These are phyloP conservation scores for Solanum tacnaense DNA, from an alignment of 257 asterid genomes.

Conservation along the genomic window DNA sequence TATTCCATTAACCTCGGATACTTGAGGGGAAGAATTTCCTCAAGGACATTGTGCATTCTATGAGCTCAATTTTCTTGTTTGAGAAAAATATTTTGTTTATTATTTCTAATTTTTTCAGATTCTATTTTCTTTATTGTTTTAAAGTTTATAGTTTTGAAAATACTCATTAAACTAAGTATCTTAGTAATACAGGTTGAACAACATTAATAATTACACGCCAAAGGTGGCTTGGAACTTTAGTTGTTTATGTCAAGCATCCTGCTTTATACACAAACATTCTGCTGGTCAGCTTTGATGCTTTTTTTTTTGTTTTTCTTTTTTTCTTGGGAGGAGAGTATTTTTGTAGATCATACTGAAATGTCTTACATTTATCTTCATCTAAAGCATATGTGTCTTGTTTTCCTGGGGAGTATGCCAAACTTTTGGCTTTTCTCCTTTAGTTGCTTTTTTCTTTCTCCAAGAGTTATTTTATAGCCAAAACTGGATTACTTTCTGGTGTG, in stretches of 20 bases:
- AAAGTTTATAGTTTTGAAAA: too few species aligned
- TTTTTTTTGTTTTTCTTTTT: too few species aligned
- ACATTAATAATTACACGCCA: neutral
- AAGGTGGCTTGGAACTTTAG: neutral
- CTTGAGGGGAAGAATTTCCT: too few species aligned
- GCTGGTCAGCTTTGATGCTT: neutral
- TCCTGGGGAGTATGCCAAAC: neutral
- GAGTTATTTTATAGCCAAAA: neutral
- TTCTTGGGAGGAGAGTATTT: neutral
- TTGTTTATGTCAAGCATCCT: neutral
- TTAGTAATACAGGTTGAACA: too few species aligned
- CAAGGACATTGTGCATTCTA: too few species aligned
- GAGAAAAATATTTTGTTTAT: too few species aligned
- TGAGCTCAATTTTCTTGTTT: too few species aligned
- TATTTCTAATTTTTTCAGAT: too few species aligned
- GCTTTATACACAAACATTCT: neutral
- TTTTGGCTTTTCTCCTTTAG: neutral
- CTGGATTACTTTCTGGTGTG: neutral
- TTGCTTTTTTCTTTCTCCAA: neutral
- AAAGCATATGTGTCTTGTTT: neutral
- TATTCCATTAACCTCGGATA: too few species aligned
- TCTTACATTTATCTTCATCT: neutral
- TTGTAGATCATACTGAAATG: neutral
- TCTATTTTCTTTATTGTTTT: too few species aligned
- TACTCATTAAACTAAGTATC: too few species aligned